Percentiles rank a stretch among this genome's conserved stretches.
Conservation (phyloP, 1,284 basidiomycete genomes). For the Ceratobasidium sp. region DNA sequence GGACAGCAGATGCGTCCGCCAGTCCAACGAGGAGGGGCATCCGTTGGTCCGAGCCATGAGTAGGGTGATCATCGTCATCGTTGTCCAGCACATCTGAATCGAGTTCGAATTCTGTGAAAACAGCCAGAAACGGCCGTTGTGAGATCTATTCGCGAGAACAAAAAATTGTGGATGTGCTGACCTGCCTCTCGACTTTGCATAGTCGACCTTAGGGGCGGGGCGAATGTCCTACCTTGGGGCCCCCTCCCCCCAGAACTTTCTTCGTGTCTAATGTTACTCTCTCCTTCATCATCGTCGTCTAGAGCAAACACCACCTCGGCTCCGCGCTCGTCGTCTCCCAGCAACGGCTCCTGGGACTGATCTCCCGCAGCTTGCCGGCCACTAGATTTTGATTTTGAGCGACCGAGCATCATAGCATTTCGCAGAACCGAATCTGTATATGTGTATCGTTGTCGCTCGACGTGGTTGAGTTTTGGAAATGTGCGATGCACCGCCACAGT, state of each 20-base stretch:
- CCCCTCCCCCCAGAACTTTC: neutral
- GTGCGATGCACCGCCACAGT: slow-evolving; percentile 3
- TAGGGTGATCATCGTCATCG: slow-evolving; percentile 51
- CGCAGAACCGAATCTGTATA: slow-evolving; percentile 6
- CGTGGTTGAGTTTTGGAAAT: neutral
- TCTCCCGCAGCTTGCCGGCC: slow-evolving; percentile 28
- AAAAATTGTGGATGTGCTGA: slow-evolving; percentile 54
- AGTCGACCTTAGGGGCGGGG: slow-evolving; percentile 71
- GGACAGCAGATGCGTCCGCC: slow-evolving; percentile 65
- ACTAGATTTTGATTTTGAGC: slow-evolving; percentile 32
- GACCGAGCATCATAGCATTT: slow-evolving; percentile 36
- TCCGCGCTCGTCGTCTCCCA: slow-evolving; percentile 41
- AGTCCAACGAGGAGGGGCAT: slow-evolving; percentile 81
- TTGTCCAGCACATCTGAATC: slow-evolving; percentile 77
- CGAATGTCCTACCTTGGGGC: slow-evolving; percentile 48
- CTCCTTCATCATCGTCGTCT: slow-evolving; percentile 43
- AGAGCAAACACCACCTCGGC: slow-evolving; percentile 41
- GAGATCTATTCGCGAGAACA: slow-evolving; percentile 20
- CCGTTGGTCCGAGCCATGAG: slow-evolving; percentile 56
- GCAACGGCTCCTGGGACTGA: slow-evolving; percentile 43
- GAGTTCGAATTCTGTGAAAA: slow-evolving; percentile 70
- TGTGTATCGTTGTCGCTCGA: slow-evolving; percentile 3
- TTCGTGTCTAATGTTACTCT: slow-evolving; percentile 27
- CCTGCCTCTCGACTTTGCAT: slow-evolving; percentile 73
- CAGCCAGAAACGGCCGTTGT: slow-evolving; percentile 26